Evolutionary conservation across 192 early-diverging fungal species (phyloP), one percentile per base, ranked within the genome.

Genomic region (Gigaspora rosea): DNA sequence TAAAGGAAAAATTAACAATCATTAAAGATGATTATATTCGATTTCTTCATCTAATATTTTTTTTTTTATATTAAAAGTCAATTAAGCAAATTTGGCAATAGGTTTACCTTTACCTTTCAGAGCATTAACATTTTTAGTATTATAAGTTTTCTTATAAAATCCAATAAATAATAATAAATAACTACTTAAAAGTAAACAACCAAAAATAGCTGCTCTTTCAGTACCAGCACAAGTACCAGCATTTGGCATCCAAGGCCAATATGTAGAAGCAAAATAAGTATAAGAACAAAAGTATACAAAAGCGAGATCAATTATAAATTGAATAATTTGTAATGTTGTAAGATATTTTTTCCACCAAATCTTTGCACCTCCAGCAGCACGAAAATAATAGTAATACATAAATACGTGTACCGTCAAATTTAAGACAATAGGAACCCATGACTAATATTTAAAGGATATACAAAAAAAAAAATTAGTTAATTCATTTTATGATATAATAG

Each of bases 281-380:
- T 95, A 96, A 52, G 94, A 88, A 86, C 91, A 92, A 81, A 90
- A 91, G 85, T 96, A 95, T 80, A 95, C 90, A 78, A 95, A 86
- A 75, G 88, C 84, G 22, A 97, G 85, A 79, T 95, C 95, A 69
- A 96, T 92, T 66, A 96, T 87, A 76, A 97, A 96, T 86, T 97
- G 95, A 67, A 85, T 80, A 71, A 97, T 97, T 85, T 97, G 95
- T 75, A 94, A 80, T 20, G 94, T 93, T 50, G 95, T 97, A 48
- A 97, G 84, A 81, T 94, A 92, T 84, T 94, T 90, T 85, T 96
- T 96, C 95, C 95, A 97, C 94, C 95, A 96, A 75, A 93, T 90
- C 78, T 87, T 84, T 80, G 90, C 90, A 49, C 91, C 87, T 59
- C 88, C 85, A 64, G 92, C 92, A 13, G 92, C 91, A 73, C 90